Evolutionary conservation across 148 eudicot species (phyloP), one percentile per base, ranked within the genome.

Genomic region (Nepenthes mirabilis): DNA sequence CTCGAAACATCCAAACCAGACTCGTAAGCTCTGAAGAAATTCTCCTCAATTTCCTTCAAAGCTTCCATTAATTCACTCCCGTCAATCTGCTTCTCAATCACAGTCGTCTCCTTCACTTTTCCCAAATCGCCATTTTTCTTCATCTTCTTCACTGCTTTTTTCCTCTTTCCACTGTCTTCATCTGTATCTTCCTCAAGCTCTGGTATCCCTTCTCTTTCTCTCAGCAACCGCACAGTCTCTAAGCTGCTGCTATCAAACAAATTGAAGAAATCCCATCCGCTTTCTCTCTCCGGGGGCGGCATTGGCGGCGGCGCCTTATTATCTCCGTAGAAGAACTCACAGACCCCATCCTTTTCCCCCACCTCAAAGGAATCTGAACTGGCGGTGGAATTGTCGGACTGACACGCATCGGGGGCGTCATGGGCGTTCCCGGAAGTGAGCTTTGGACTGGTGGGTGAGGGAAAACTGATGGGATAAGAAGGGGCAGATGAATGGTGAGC

Each of bases 251-350:
- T 32, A 36, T 72, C 80, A 51, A 74, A 65, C 47, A 73, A 37
- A 58, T 61, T 64, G 58, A 83, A 80, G 73, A 70, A 80, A 72
- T 83, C 88, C 88, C 88, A 83, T 61, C 77, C 73, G 48, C 57
- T 43, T 60, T 58, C 74, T 37, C n/a, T 37, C 40, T 11, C 12
- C 1, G 57, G 12, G 35, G 60, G 52, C 23, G 47, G 60, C 63
- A 66, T 55, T 61, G 72, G 43, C 11, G 48, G 43, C 2, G 37
- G 59, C 4, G 59, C 10, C 11, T 40, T 54, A 8, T 73, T 54
- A 11, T 73, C 82, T 12, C 65, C 83, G 60, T 75, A 74, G 52
- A 79, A 82, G 53, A 67, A 70, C 47, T 76, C 80, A 69, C 80
- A 82, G 23, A 82, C 60, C n/a, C 34, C 65, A 47, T 62, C 61